Conservation (phyloP, 345 rosid genomes). For the Dovyalis caffra region DNA sequence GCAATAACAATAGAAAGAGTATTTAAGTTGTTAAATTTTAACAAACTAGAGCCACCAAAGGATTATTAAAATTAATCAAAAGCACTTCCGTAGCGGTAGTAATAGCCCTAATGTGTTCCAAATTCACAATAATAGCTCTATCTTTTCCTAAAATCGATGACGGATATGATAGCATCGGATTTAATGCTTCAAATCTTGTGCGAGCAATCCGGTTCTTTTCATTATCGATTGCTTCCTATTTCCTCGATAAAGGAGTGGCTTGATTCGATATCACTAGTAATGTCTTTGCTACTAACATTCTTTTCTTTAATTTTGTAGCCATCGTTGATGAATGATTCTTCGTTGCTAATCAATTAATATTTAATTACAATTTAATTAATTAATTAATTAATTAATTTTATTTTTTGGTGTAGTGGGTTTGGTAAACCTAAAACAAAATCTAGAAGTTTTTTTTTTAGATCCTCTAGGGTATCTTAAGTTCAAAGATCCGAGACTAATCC, state of each 20-base stretch:
- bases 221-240: constrained; percentile 46
- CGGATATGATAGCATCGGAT: constrained; percentile 52
- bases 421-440: too few species aligned
- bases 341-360: background rate
- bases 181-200: constrained; percentile 47
- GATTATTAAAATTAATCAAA: constrained; percentile 41
- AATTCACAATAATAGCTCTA: constrained; percentile 45
- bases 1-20: too few species aligned
- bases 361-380: background rate
- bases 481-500: too few species aligned
- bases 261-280: constrained; percentile 43
- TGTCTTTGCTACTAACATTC: constrained; percentile 24
- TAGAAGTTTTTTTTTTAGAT: too few species aligned
- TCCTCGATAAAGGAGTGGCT: constrained; percentile 37
- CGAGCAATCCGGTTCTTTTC: constrained; percentile 54
- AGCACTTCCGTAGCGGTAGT: constrained; percentile 48
- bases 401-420: too few species aligned
- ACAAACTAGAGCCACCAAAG: constrained; percentile 39
- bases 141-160: constrained; percentile 54
- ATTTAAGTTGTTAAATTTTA: too few species aligned
- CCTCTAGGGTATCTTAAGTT: too few species aligned
- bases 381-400: too few species aligned
- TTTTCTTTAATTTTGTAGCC: constrained; percentile 15
- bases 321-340: background rate
- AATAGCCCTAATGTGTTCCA: constrained; percentile 55